phyloP scores from a whole-genome alignment of 23 red algal species.

The Gracilaria gracilis region DNA sequence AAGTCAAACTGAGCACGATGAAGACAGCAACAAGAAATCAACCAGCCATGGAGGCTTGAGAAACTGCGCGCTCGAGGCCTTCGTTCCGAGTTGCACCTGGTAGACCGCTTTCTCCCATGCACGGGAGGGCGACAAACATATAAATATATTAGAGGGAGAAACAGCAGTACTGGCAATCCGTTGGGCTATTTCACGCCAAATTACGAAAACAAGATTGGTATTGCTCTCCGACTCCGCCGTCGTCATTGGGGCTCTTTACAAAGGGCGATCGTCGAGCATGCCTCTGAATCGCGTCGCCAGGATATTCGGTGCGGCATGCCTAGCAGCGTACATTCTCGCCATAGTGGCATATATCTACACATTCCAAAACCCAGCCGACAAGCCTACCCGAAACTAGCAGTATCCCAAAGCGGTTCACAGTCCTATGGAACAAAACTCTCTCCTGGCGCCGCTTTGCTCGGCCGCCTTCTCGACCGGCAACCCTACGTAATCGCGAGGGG shows the following conservation, averaged over 20 bases:
- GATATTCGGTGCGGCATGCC: neutral
- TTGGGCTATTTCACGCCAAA: no score
- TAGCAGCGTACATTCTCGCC: neutral
- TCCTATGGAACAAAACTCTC: neutral
- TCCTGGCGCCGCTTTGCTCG: neutral
- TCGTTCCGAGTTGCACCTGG: no score
- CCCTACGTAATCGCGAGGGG: no score
- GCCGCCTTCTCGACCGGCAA: no score
- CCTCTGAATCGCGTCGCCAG: neutral
- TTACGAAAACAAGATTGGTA: neutral
- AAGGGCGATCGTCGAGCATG: conserved; percentile 13
- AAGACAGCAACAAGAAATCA: no score
- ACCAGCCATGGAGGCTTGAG: no score
- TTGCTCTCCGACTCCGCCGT: conserved; percentile 8
- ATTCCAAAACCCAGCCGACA: neutral
- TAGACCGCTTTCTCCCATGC: no score
- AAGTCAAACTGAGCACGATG: no score
- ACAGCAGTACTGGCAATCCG: no score
- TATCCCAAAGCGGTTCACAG: neutral
- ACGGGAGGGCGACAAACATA: no score
- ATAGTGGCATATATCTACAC: neutral
- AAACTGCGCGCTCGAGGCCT: no score
- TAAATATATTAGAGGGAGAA: no score
- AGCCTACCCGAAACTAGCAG: neutral
- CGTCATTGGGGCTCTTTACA: neutral